These are phyloP conservation scores for Tricholoma sp. DNA, from an alignment of 768 basidiomycete species.

Conservation along the genomic window DNA sequence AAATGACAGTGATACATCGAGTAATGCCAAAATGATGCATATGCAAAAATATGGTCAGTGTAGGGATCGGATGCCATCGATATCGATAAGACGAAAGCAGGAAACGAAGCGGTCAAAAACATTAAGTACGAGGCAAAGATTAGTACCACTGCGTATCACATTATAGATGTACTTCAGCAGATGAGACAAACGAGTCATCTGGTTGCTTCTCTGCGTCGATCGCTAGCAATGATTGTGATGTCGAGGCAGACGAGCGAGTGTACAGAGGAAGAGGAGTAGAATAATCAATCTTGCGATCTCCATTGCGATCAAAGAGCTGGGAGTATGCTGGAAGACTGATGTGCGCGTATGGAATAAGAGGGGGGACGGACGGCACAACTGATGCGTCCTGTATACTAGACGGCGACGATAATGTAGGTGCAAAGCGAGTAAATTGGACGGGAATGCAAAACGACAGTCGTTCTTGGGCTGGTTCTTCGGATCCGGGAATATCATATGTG, in stretches of 20 bases:
- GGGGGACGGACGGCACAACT: conserved; percentile 11
- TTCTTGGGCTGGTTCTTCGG: conserved; percentile 25
- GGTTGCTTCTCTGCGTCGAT: not conserved
- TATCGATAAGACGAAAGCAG: not conserved
- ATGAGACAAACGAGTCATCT: not conserved
- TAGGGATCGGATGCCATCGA: not conserved
- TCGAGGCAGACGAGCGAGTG: conserved; percentile 31
- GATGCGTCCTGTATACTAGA: conserved; percentile 2
- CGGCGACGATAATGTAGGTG: conserved; percentile 21
- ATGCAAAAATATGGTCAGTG: not conserved
- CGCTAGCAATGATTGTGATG: conserved; percentile 4
- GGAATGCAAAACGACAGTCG: conserved; percentile 44
- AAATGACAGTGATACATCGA: no score
- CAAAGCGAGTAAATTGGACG: conserved; percentile 41
- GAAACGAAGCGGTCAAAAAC: not conserved
- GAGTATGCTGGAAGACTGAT: conserved; percentile 65
- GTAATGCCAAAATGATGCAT: no score
- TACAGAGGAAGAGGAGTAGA: conserved; percentile 62
- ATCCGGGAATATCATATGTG: conserved; percentile 45
- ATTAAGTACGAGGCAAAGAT: not conserved
- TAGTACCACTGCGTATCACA: not conserved
- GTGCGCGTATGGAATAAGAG: conserved; percentile 16
- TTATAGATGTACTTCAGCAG: not conserved
- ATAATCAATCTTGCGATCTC: conserved; percentile 67
- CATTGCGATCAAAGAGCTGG: conserved; percentile 70